Conservation (phyloP, 805 yeast species). For the Candida golubevii region DNA sequence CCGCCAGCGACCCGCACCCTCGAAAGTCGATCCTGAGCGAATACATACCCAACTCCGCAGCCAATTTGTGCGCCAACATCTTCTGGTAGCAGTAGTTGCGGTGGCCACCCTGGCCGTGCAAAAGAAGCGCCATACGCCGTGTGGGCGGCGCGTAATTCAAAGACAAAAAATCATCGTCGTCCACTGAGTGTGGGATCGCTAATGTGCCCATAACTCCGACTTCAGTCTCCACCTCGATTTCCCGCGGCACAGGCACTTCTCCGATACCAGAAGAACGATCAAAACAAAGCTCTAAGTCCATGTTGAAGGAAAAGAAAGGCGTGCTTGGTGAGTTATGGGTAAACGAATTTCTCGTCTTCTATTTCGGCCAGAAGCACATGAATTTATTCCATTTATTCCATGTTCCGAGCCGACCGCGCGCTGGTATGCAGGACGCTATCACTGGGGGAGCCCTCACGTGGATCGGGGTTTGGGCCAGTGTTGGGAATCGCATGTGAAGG, state of each 20-base stretch:
- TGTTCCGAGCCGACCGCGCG: no score
- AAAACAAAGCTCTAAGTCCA: constrained; percentile 8
- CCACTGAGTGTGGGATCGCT: constrained; percentile 34
- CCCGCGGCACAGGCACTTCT: constrained; percentile 24
- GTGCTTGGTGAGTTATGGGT: background rate
- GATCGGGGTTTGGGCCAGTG: no score
- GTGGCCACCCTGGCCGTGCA: constrained; percentile 89
- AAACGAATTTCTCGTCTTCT: no score
- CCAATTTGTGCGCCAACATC: constrained; percentile 54
- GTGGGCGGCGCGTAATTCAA: constrained; percentile 37
- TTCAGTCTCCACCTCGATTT: constrained; percentile 32
- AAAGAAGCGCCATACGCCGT: constrained; percentile 51
- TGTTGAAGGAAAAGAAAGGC: background rate
- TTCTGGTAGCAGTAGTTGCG: constrained; percentile 74
- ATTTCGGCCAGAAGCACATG: no score
- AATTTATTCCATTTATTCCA: no score
- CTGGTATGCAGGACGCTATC: no score
- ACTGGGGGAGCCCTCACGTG: no score
- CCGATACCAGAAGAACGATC: constrained; percentile 8
- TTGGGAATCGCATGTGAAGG: no score
- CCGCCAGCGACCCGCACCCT: constrained; percentile 76
- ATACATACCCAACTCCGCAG: constrained; percentile 55
- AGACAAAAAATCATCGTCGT: constrained; percentile 20
- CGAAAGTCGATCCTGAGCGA: constrained; percentile 81
- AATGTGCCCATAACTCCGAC: constrained; percentile 36